Evolutionary conservation across 352 stramenopile genomes (phyloP), one percentile per base, ranked within the genome.

Genomic region (Nothophytophthora sp.): DNA sequence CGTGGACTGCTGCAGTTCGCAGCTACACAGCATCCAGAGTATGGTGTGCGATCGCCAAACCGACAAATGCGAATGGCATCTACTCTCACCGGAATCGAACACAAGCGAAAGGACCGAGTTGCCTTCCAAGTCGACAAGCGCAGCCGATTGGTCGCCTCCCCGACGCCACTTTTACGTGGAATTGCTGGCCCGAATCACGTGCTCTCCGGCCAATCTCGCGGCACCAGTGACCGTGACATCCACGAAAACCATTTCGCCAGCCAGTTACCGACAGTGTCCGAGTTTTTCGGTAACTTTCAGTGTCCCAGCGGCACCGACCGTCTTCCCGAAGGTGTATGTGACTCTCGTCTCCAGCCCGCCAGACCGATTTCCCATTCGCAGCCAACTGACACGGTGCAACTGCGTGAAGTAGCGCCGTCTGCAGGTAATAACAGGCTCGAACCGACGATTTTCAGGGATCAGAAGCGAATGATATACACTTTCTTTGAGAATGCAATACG

Each of bases 1-100:
- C 32, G 73, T 78, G 27, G 63, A 81, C 19, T 71, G 63, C 29
- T 77, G 55, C 38, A 56, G 60, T 2, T 70, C 63, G 7, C 48
- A 71, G 22, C 44, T 81, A 4, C 59, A 72, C 35, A 77, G 44
- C 15, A 56, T 74, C 32, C 60, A 67, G n/a, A 53, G 48, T n/a
- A 70, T 77, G 29, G 20, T 19, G 12, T 77, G 55, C 29, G 51
- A 77, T 36, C 35, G 25, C 7, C 19, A 41, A 8, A 54, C 54
- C 10, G 59, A 56, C 25, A 68, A 45, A 2, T 76, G 63, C 38
- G 48, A 65, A 28, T 76, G 67, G 67, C 45, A 18, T 9, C 24
- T 45, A 32, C 38, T 39, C 24, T 10, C 15, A 12, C 24, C 29
- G 10, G 37, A 35, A 32, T 5, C 11, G 7, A 53, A 15, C 9